Evolutionary conservation across 371 early-diverging fungal species (phyloP).

Genomic region (Nematocida major): DNA sequence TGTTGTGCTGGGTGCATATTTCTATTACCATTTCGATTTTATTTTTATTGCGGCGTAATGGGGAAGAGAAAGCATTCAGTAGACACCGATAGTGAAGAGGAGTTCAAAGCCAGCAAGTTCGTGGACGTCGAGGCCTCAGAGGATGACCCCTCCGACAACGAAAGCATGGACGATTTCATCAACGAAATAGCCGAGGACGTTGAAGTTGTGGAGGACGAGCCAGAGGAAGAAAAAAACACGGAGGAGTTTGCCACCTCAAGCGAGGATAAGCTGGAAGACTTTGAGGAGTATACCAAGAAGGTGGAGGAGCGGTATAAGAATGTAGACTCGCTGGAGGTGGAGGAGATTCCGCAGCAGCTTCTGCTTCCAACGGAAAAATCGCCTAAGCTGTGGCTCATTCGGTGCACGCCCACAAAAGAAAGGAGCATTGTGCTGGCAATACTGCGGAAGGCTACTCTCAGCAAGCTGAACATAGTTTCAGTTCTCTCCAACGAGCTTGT

Average conservation of each 20-base stretch:
- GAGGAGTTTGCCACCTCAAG: neutral
- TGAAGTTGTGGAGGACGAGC: conserved; percentile 21
- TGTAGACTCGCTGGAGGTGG: conserved; percentile 42
- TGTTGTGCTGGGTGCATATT: no score
- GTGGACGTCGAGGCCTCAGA: conserved; percentile 63
- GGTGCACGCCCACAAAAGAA: conserved; percentile 81
- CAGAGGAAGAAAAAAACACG: neutral
- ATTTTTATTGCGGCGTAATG: conserved; percentile 4
- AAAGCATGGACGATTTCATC: conserved; percentile 53
- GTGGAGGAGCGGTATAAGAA: conserved; percentile 56
- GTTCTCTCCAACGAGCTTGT: conserved; percentile 77
- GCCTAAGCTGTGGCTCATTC: conserved; percentile 83
- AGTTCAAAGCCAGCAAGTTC: conserved; percentile 56
- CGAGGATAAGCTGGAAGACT: conserved; percentile 20
- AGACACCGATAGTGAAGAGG: conserved; percentile 39
- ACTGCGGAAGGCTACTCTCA: conserved; percentile 72
- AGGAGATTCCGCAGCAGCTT: conserved; percentile 67
- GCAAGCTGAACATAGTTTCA: conserved; percentile 67
- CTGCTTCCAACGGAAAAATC: conserved; percentile 77
- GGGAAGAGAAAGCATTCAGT: conserved; percentile 31
- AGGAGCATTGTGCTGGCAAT: conserved; percentile 73
- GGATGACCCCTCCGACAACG: conserved; percentile 52
- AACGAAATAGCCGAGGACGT: conserved; percentile 33
- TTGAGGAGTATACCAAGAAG: conserved; percentile 50
- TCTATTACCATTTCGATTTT: neutral